Conservation (phyloP, 2,329 filamentous ascomycete genomes). For the Berkeleyomyces rouxiae region DNA sequence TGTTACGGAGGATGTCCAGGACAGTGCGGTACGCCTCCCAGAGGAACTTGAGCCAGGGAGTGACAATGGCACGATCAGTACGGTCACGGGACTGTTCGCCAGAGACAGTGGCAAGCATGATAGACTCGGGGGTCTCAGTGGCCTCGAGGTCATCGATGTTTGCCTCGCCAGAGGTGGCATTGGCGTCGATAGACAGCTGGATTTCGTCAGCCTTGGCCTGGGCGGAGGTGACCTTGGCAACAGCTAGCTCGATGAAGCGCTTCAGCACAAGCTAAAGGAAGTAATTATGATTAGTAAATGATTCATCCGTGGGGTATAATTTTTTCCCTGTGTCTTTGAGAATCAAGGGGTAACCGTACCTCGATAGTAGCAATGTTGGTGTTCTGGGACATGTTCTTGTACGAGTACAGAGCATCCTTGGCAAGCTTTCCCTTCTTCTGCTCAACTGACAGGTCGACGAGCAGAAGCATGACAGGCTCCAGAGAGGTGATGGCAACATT, state of each 20-base stretch:
- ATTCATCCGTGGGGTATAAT: neutral
- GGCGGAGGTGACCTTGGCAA: slow-evolving; percentile 87
- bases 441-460: slow-evolving; percentile 93
- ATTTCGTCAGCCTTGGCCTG: slow-evolving; percentile 94
- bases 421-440: slow-evolving; percentile 95
- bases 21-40: slow-evolving; percentile 99
- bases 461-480: slow-evolving; percentile 95
- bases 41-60: slow-evolving; percentile 96
- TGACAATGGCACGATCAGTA: slow-evolving; percentile 94
- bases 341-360: slow-evolving; percentile 22
- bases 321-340: neutral
- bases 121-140: slow-evolving; percentile 93
- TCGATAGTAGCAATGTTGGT: slow-evolving; percentile 97
- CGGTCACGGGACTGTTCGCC: slow-evolving; percentile 95
- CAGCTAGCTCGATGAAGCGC: slow-evolving; percentile 93
- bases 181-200: slow-evolving; percentile 70
- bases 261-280: slow-evolving; percentile 62
- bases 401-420: slow-evolving; percentile 97
- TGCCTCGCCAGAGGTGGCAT: slow-evolving; percentile 38
- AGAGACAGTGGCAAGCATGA: slow-evolving; percentile 91
- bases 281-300: neutral
- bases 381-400: slow-evolving; percentile 99
- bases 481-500: slow-evolving; percentile 92
- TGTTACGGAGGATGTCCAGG: slow-evolving; percentile 96
- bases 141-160: slow-evolving; percentile 93